A percentile compares a stretch with the other conserved stretches of the same genome.
Conservation (phyloP, 768 basidiomycete genomes). For the Porphyrellus cyaneotinctus region DNA sequence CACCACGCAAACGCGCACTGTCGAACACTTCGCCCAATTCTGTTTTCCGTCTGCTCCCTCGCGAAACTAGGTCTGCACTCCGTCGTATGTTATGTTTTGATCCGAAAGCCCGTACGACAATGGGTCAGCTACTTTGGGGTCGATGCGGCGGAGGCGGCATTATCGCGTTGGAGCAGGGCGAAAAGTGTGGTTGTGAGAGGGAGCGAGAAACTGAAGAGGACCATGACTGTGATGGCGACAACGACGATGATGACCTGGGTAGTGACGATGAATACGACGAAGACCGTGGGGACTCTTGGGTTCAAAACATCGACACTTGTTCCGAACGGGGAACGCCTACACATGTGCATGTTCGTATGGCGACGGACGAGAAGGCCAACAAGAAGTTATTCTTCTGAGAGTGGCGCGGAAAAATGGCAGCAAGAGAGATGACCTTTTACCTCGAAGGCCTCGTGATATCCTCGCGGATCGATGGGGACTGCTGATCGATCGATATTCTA, state of each 20-base stretch:
- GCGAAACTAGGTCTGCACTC: constrained; percentile 85
- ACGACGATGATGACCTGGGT: constrained; percentile 11
- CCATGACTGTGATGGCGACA: constrained; percentile 37
- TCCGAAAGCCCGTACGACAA: constrained; percentile 82
- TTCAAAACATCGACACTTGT: constrained; percentile 70
- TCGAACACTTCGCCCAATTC: constrained; percentile 55
- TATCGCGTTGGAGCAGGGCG: constrained; percentile 39
- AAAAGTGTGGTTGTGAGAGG: constrained; percentile 63
- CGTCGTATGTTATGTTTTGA: constrained; percentile 94
- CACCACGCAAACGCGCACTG: constrained; percentile 17
- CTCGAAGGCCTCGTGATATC: constrained; percentile 8
- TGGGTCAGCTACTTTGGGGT: constrained; percentile 87
- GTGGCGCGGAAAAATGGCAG: background rate
- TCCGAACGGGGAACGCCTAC: constrained; percentile 44
- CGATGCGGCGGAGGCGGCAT: constrained; percentile 69
- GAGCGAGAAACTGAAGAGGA: constrained; percentile 27
- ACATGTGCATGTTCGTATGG: constrained; percentile 73
- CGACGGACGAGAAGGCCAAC: constrained; percentile 64
- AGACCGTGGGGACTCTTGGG: constrained; percentile 86
- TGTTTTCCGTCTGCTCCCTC: constrained; percentile 92
- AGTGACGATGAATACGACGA: constrained; percentile 48
- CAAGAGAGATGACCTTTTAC: background rate
- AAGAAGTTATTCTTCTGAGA: constrained; percentile 72
- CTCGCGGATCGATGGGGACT: constrained; percentile 11
- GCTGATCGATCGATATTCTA: constrained; percentile 11